Base-by-base conservation (phyloP, 192 early-diverging fungal genomes). In the Backusella macrospora region DNA sequence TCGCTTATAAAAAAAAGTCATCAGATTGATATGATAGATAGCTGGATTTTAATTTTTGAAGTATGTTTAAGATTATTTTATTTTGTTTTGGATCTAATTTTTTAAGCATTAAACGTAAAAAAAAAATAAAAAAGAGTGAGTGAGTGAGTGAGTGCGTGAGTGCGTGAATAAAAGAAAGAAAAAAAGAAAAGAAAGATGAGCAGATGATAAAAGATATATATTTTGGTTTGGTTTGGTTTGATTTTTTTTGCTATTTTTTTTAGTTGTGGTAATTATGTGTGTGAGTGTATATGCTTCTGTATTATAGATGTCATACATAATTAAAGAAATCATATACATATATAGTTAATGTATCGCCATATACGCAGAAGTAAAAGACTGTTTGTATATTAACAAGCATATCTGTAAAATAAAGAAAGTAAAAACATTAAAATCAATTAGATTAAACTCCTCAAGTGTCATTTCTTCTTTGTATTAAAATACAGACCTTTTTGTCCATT, bases 401-500 rank as follows among this genome's bases (percentile, higher is more conserved):
- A 68, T 68, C 67, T 66, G 65, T 66, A 18, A 34, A 64, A 48
- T 48, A 16, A 55, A 12, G 6, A 55, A 55, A 10, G 9, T 55
- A 55, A 55, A 55, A 55, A 55, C 18, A 59, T 59, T 52, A 52
- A 52, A n/a, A 52, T 52, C 18, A n/a, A 52, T 52, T 66, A 66
- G 40, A 66, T 66, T 59, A 13, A 5, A 9, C 26, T 26, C 23
- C n/a, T n/a, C 52, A 23, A 12, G 52, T 59, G 52, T 18, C 52
- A 59, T 59, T 6, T 18, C 0, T 49, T 49, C 7, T 18, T 6
- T 8, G 29, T 49, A 10, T 59, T 59, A 59, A 40, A 72, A 81
- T 16, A 84, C 90, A 67, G 90, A 96, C 83, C 95, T 84, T 79
- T 93, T 91, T 46, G 96, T 96, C 95, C 96, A 99, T 76, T 99